These are phyloP conservation scores for Parachlorella kessleri DNA, from an alignment of 139 green algal species.

Conservation along the genomic window DNA sequence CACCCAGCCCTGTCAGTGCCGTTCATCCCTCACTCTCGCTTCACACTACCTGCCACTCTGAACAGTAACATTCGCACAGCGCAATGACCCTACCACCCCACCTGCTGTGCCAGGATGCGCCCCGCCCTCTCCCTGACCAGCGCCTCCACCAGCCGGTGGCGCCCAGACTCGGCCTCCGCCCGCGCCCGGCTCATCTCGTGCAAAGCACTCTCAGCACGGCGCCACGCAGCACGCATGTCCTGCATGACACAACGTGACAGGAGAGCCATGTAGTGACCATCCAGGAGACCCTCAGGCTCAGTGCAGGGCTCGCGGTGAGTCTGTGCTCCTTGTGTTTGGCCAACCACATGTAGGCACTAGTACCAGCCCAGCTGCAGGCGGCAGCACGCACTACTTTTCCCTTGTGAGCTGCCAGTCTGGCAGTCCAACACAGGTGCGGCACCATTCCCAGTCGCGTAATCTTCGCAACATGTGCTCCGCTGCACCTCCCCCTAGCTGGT, in stretches of 20 bases:
- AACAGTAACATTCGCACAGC: background rate
- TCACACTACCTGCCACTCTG: too few relatives aligned
- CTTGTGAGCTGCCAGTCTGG: background rate
- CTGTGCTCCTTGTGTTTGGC: background rate
- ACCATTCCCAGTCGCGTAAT: too few relatives aligned
- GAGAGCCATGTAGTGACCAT: background rate
- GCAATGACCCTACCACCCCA: background rate
- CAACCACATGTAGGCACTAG: background rate
- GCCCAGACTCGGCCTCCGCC: conserved; percentile 6
- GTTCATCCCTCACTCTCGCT: too few relatives aligned
- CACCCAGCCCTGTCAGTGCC: too few relatives aligned
- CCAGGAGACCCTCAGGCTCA: background rate
- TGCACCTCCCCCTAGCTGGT: too few relatives aligned
- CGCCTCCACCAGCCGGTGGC: conserved; percentile 10
- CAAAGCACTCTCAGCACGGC: conserved; percentile 9
- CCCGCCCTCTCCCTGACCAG: conserved; percentile 27
- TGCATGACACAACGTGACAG: background rate
- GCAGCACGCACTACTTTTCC: background rate
- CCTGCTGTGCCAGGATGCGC: conserved; percentile 31
- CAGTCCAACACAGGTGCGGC: too few relatives aligned
- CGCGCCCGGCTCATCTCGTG: conserved; percentile 25
- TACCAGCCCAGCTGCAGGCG: background rate
- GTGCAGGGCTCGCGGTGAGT: too few relatives aligned
- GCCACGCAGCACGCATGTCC: conserved; percentile 13
- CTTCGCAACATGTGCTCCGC: too few relatives aligned